Evolutionary conservation across 2,329 filamentous ascomycete genomes (phyloP), one percentile per base, ranked within the genome.

Genomic region (Epichloe scottii): DNA sequence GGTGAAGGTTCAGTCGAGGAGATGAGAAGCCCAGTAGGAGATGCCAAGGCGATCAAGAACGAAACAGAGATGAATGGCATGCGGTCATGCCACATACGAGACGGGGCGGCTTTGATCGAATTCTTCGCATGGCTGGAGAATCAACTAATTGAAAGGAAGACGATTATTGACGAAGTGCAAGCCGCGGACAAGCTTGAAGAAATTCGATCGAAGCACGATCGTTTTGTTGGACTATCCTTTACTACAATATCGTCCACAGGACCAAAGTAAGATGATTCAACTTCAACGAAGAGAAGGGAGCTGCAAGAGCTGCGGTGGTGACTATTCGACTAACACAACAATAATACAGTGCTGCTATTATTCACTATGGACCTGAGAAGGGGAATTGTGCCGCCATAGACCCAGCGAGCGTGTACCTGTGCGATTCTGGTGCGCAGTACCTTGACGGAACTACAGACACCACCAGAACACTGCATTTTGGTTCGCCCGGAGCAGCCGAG

Each of bases 91-190:
- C 93, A 98, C 64, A 81, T 97, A 58, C 82, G 93, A 56, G 93
- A 98, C 62, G 93, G 93, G 45, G 89, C 89, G 45, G 91, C 93
- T 2, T 69, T 97, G 54, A 90, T 82, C 51, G 83, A 95, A 64
- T 98, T 89, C 66, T 96, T 98, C 66, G 89, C 93, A 12, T 98
- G 93, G 93, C 77, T 98, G 3, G 93, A 98, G 66, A 80, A 96
- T 60, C 85, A 96, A 62, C 73, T 98, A 23, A 64, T 87, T 53
- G 79, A 76, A 57, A 84, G 91, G 65, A 85, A 85, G 55, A 77
- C 77, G 1, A 77, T 72, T 4, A 68, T 98, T 7, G 89, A 97
- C 61, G 93, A 98, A 65, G 89, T 96, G 2, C 77, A 87, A 57
- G 93, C 81, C n/a, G 89, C 90, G 15, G 88, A 96, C 64, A 94